Percentiles rank a stretch among this genome's conserved stretches.
Evolutionary conservation across 495 filamentous ascomycete genomes (phyloP).

Genomic region (Alectoria sarmentosa): DNA sequence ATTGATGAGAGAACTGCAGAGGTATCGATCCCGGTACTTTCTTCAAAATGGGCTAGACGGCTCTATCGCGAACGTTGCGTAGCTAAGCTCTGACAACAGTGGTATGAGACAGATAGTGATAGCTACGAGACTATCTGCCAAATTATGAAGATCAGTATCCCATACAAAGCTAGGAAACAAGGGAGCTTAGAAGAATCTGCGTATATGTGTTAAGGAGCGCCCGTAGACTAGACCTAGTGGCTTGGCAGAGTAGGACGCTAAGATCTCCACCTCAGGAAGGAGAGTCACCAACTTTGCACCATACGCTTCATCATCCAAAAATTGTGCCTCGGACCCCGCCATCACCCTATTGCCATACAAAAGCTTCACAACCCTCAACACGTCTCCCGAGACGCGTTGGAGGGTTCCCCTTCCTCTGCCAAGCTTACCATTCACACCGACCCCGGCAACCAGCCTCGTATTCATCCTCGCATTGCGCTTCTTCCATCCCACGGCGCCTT

Average conservation of each 20-base stretch:
- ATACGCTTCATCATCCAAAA: conserved; percentile 18
- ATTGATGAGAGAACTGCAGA: neutral
- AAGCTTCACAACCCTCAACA: conserved; percentile 23
- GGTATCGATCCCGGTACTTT: neutral
- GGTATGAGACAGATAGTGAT: neutral
- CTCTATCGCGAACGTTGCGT: neutral
- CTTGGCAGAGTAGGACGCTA: neutral
- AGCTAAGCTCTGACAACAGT: neutral
- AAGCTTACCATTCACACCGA: neutral
- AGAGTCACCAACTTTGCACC: conserved; percentile 11
- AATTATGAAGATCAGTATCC: neutral
- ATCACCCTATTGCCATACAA: conserved; percentile 16
- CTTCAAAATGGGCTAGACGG: neutral
- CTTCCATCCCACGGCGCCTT: conserved; percentile 13
- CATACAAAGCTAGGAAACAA: neutral
- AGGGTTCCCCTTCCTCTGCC: conserved; percentile 16
- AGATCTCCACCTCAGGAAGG: conserved; percentile 3
- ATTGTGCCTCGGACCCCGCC: conserved; percentile 18
- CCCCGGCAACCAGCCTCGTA: neutral
- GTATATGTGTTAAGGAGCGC: neutral
- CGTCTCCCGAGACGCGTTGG: conserved; percentile 25
- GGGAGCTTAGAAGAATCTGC: neutral
- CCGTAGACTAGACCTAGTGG: neutral
- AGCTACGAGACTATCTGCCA: neutral
- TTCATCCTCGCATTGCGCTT: conserved; percentile 7